These are phyloP conservation scores for Tolypocladium album DNA, from an alignment of 2,329 filamentous ascomycete species.

Conservation along the genomic window DNA sequence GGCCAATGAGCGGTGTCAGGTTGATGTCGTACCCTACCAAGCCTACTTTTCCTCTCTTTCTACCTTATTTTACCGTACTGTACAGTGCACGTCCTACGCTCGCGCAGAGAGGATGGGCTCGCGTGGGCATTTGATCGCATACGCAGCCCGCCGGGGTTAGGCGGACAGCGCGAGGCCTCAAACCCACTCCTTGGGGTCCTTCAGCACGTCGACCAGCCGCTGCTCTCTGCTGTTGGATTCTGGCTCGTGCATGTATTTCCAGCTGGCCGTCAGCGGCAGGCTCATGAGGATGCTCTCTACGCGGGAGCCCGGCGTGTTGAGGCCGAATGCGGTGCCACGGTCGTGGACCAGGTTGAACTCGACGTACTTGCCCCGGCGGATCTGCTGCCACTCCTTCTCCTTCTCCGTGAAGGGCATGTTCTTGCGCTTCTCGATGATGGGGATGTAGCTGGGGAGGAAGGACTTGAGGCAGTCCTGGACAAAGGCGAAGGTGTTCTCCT, in stretches of 20 bases:
- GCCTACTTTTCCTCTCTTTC: not conserved
- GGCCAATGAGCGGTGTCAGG: not conserved
- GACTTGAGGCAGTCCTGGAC: slow-evolving; percentile 74
- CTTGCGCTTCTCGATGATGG: slow-evolving; percentile 80
- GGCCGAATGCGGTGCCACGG: slow-evolving; percentile 83
- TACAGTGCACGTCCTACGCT: not conserved
- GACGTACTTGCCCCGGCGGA: slow-evolving; percentile 88
- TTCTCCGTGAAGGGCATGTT: slow-evolving; percentile 80
- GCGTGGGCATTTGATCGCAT: not conserved
- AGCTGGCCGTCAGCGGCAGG: slow-evolving; percentile 81
- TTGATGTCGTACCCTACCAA: not conserved
- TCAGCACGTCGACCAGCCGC: slow-evolving; percentile 63
- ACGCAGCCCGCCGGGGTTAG: not conserved
- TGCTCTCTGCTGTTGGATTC: slow-evolving; percentile 68
- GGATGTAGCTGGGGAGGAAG: slow-evolving; percentile 84
- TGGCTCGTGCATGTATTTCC: slow-evolving; percentile 92
- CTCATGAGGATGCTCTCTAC: slow-evolving; percentile 98
- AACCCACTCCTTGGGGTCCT: slow-evolving; percentile 57
- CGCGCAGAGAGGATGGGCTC: not conserved
- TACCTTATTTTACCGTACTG: not conserved
- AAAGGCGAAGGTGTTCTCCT: slow-evolving; percentile 84
- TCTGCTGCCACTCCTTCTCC: slow-evolving; percentile 94
- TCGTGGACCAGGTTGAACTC: slow-evolving; percentile 99
- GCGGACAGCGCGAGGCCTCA: slow-evolving; percentile 17
- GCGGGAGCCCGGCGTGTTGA: slow-evolving; percentile 83